Conservation (phyloP, 495 filamentous ascomycete genomes). For the Tuber umbilicatum region DNA sequence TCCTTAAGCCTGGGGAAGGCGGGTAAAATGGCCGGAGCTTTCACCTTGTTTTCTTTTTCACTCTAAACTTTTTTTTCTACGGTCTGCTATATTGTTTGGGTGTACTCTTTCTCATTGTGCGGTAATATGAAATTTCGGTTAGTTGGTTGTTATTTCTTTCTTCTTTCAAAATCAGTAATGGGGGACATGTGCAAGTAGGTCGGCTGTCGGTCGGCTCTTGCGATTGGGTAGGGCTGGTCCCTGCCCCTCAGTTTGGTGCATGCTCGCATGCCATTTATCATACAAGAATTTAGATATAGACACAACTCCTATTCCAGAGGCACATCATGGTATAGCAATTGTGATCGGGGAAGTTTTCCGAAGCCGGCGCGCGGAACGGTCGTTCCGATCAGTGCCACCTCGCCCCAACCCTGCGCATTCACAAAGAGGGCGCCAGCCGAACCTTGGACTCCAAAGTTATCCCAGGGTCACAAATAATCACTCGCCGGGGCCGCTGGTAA, state of each 20-base stretch:
- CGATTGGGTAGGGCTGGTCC: background rate
- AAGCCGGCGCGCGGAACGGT: background rate
- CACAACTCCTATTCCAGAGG: background rate
- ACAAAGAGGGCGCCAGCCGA: background rate
- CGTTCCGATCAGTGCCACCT: background rate
- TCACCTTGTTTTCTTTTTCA: conserved; percentile 2
- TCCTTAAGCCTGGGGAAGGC: conserved; percentile 45
- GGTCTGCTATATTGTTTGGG: conserved; percentile 10
- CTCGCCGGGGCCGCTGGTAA: background rate
- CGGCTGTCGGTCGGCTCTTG: background rate
- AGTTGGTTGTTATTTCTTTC: background rate
- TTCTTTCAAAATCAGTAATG: background rate
- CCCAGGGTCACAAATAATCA: background rate
- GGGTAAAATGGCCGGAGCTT: conserved; percentile 7
- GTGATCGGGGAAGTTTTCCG: background rate
- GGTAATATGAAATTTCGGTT: background rate
- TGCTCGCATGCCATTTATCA: background rate
- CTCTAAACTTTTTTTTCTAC: background rate
- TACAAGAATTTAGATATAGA: conserved; percentile 3
- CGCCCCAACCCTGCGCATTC: background rate
- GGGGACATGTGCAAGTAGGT: background rate
- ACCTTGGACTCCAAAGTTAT: background rate
- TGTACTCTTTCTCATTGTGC: background rate
- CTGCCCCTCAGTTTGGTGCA: background rate
- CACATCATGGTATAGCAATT: background rate